phyloP scores from a whole-genome alignment of 192 early-diverging fungal species.

The Coemansia sp. region DNA sequence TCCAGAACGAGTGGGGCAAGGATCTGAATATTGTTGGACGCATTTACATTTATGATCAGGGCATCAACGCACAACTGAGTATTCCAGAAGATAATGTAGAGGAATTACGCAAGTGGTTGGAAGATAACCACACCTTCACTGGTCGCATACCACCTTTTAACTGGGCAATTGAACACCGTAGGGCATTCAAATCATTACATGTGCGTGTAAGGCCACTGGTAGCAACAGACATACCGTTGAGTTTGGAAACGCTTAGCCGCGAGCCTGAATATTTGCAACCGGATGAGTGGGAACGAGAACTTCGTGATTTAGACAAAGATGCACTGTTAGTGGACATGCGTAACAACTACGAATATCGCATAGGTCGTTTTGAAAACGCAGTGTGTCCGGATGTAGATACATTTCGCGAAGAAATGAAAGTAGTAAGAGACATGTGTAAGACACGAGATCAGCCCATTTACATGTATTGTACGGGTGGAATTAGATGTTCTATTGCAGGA shows the following conservation, averaged over 20 bases:
- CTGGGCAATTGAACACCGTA: slow-evolving; percentile 61
- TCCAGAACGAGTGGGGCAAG: slow-evolving; percentile 37
- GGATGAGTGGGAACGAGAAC: slow-evolving; percentile 64
- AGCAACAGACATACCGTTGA: slow-evolving; percentile 56
- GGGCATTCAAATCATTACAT: slow-evolving; percentile 64
- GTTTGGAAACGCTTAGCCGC: slow-evolving; percentile 58
- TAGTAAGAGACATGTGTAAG: slow-evolving; percentile 61
- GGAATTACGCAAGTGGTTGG: slow-evolving; percentile 58
- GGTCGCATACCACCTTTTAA: slow-evolving; percentile 57
- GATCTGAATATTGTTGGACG: slow-evolving; percentile 64
- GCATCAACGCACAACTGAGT: slow-evolving; percentile 79
- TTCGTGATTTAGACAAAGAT: slow-evolving; percentile 22
- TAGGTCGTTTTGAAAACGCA: slow-evolving; percentile 71
- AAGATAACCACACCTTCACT: slow-evolving; percentile 30
- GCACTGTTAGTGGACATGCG: slow-evolving; percentile 73
- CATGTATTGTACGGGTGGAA: slow-evolving; percentile 88
- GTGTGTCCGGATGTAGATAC: slow-evolving; percentile 71
- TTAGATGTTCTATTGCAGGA: slow-evolving; percentile 77
- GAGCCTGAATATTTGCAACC: slow-evolving; percentile 67
- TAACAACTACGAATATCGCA: slow-evolving; percentile 71
- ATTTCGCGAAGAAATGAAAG: slow-evolving; percentile 66
- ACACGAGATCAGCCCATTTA: slow-evolving; percentile 62
- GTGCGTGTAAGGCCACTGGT: slow-evolving; percentile 68
- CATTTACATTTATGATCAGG: slow-evolving; percentile 71
- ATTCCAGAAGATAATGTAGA: slow-evolving; percentile 58